Base-by-base conservation (phyloP, 768 basidiomycete genomes). In the Naganishia friedmannii region DNA sequence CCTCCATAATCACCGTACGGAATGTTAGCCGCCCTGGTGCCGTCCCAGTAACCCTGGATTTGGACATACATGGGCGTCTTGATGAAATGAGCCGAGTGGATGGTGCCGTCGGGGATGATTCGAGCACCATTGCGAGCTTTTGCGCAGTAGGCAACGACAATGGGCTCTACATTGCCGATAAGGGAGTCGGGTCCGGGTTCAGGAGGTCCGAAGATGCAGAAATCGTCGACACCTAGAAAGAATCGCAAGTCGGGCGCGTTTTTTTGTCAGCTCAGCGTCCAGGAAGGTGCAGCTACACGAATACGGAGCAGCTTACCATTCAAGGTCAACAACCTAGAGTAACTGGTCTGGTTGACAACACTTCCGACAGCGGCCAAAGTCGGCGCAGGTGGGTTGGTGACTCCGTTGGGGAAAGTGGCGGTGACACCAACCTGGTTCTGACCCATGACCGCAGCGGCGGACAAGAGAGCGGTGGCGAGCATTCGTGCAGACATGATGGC, bases 1-100 rank as follows among this genome's bases (percentile, higher is more conserved):
- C 37, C 48, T 5, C 39, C 37, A 29, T 73, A 73, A 66, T 84
- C 84, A 53, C 79, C 80, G 12, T 58, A 31, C 1, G 72, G 73
- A 70, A 84, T 80, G 78, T 84, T n/a, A n/a, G n/a, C 83, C 72
- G 84, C 73, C 73, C 77, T 81, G 58, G 82, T 83, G 34, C 83
- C 77, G 73, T 84, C 83, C 31, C 83, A 83, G 29, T 77, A 77
- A 32, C 67, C 65, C 32, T 45, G 17, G 19, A 60, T 37, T 29
- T 57, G 63, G 1, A 46, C 60, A 67, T 57, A 48, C 12, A 65
- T 34, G 17, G 70, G 67, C 15, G 60, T 63, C 45, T 45, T 55
- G 37, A 53, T 32, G 29, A 65, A 71, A 73, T 82, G 81, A 13
- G 79, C 81, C 34, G 80, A 77, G 5, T 68, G 69, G 66, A 84